Conservation (phyloP, 768 basidiomycete species). For the Tremella fuciformis region DNA sequence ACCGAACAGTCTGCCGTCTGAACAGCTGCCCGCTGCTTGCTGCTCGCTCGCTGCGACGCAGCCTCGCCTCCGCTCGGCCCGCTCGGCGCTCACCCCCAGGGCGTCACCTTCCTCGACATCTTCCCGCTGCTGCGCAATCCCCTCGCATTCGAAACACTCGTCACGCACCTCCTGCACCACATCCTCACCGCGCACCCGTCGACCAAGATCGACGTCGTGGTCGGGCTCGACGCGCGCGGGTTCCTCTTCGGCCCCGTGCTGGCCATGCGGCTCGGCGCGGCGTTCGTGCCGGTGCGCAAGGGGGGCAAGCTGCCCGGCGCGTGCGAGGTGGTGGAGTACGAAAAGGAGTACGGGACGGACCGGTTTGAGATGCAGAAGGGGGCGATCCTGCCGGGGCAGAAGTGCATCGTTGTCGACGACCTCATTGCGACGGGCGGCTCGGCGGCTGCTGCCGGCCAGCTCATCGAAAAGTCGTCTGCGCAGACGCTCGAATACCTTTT, state of each 20-base stretch:
- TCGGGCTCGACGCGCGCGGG: constrained; percentile 92
- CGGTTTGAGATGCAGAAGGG: constrained; percentile 93
- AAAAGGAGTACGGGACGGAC: constrained; percentile 93
- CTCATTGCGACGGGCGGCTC: constrained; percentile 96
- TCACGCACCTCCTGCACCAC: constrained; percentile 83
- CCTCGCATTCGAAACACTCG: constrained; percentile 79
- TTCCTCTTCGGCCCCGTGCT: constrained; percentile 92
- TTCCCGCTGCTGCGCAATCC: constrained; percentile 88
- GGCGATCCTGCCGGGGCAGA: constrained; percentile 76
- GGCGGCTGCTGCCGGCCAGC: constrained; percentile 85
- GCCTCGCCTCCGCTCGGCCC: background rate
- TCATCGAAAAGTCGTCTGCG: constrained; percentile 77
- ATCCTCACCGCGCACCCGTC: constrained; percentile 62
- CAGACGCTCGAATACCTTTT: constrained; percentile 90
- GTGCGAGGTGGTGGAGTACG: constrained; percentile 69
- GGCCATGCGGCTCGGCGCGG: constrained; percentile 82
- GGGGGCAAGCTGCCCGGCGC: constrained; percentile 89
- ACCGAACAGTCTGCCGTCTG: constrained; percentile 14
- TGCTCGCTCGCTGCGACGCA: constrained; percentile 6
- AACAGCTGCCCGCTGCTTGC: background rate
- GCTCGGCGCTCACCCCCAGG: constrained; percentile 56
- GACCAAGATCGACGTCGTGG: constrained; percentile 66
- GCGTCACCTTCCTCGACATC: constrained; percentile 88
- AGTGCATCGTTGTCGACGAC: constrained; percentile 85
- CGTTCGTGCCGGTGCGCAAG: constrained; percentile 95